These are phyloP conservation scores for Podila epigama DNA, from an alignment of 192 early-diverging fungal species.

Conservation along the genomic window DNA sequence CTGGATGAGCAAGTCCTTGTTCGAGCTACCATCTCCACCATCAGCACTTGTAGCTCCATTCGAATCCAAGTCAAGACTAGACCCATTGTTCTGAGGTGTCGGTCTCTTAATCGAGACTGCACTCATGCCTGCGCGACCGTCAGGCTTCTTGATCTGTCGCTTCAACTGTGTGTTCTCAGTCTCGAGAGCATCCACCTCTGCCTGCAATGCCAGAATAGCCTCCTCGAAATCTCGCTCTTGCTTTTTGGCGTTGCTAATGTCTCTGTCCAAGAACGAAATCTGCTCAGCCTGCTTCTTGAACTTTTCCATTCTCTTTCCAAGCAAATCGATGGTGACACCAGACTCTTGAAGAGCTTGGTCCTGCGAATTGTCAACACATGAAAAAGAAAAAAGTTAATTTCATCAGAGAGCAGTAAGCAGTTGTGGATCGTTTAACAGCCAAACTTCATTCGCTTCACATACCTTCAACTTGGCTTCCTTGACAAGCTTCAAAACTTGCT, in stretches of 20 bases:
- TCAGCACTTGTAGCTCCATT: conserved; percentile 4
- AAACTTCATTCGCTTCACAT: too few relatives aligned
- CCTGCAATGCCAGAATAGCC: conserved; percentile 71
- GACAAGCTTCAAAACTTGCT: conserved; percentile 81
- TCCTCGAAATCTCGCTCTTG: conserved; percentile 78
- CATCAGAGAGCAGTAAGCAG: too few relatives aligned
- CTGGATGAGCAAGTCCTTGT: conserved; percentile 50
- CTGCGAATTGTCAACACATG: conserved; percentile 26
- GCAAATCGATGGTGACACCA: conserved; percentile 76
- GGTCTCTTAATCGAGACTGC: conserved; percentile 6
- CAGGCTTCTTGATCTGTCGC: conserved; percentile 41
- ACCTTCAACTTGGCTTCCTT: conserved; percentile 81
- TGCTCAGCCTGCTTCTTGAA: conserved; percentile 73
- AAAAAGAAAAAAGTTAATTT: background rate
- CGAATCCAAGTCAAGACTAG: conserved; percentile 33
- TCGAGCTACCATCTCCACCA: conserved; percentile 17
- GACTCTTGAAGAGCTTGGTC: conserved; percentile 83
- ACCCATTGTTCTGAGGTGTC: conserved; percentile 8
- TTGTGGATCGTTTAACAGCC: too few relatives aligned
- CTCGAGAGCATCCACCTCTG: conserved; percentile 73
- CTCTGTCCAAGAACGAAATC: conserved; percentile 64
- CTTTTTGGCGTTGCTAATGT: conserved; percentile 62
- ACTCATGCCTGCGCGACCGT: conserved; percentile 29
- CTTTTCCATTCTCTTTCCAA: conserved; percentile 81
- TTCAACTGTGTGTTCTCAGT: conserved; percentile 67